Conservation (phyloP, 176 grass and related monocot genomes). For the Carex scoparia region DNA sequence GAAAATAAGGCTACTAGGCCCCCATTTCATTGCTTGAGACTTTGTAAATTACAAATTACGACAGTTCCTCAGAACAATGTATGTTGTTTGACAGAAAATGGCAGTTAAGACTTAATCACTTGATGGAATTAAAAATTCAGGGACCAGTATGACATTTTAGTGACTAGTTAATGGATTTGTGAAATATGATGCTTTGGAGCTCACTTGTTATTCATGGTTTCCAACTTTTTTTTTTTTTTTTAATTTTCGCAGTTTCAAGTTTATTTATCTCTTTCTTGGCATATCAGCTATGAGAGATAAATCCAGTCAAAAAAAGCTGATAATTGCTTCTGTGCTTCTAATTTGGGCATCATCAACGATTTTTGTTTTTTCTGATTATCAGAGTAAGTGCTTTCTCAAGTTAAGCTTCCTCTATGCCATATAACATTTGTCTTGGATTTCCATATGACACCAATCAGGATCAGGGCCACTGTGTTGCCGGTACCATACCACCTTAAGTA, state of each 20-base stretch:
- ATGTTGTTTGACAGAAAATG: too few relatives aligned
- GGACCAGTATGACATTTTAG: background rate
- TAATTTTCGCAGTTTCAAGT: too few relatives aligned
- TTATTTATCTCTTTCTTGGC: background rate
- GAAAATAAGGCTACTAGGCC: too few relatives aligned
- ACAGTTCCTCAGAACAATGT: too few relatives aligned
- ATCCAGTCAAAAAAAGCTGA: conserved; percentile 33
- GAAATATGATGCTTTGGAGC: background rate
- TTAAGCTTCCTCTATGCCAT: background rate
- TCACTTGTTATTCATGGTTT: background rate
- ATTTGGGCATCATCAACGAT: conserved; percentile 29
- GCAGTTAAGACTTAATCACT: too few relatives aligned
- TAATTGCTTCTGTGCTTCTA: conserved; percentile 30
- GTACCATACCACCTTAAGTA: background rate
- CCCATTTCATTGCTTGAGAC: too few relatives aligned
- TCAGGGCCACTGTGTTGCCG: background rate
- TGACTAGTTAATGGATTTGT: background rate
- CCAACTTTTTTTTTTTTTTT: too few relatives aligned
- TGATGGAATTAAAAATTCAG: background rate
- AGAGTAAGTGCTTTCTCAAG: conserved; percentile 37
- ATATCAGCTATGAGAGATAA: conserved; percentile 15
- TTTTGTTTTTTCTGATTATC: conserved; percentile 21
- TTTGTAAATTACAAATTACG: too few relatives aligned
- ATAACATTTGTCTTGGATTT: background rate
- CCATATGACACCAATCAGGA: background rate